Base-by-base conservation (phyloP, 441 rosid species). In the Breynia disticha region DNA sequence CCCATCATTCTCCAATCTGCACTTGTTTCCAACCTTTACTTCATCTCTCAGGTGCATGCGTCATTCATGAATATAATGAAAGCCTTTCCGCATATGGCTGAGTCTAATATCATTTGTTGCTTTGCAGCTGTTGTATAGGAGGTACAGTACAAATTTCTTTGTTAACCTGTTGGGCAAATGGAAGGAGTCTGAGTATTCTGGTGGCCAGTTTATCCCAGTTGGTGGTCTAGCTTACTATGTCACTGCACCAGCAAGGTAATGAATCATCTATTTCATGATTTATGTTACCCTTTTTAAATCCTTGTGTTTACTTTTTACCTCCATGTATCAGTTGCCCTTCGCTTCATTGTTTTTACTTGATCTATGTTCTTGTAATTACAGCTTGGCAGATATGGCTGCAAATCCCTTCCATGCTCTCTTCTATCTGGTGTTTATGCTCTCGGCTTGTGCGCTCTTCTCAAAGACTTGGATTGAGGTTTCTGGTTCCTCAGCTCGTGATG, bases 401-500 rank as follows among this genome's bases (percentile, higher is more conserved):
- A 81, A 89, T 68, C 98, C 98, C 7, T 90, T 90, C 82, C 96
- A 90, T 70, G 98, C 98, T 0, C 67, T 88, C 59, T 91, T 91
- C 73, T 88, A 88, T 62, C 70, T 88, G 2, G 84, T 86, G 44
- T 88, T 88, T 59, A 88, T 88, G 97, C 61, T 88, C 52, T 72
- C 87, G 0, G 93, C 95, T 8, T 88, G 97, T 67, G 97, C 97
- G 12, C 77, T 89, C 43, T 89, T 89, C 78, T 89, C 97, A 38
- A 89, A 89, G 67, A 86, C 97, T 19, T 91, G 98, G 97, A 91
- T 91, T 64, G 97, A 91, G 67, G 98, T 91, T 61, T 91, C 95
- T 37, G 95, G 98, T 13, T 91, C 98, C 46, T 88, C 95, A 56
- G 98, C 98, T 1, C 78, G 54, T 55, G 97, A 91, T 63, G 98